Evolutionary conservation across 1,139 yeast genomes (phyloP), one percentile per base, ranked within the genome.

Genomic region (Kazachstania sp.): DNA sequence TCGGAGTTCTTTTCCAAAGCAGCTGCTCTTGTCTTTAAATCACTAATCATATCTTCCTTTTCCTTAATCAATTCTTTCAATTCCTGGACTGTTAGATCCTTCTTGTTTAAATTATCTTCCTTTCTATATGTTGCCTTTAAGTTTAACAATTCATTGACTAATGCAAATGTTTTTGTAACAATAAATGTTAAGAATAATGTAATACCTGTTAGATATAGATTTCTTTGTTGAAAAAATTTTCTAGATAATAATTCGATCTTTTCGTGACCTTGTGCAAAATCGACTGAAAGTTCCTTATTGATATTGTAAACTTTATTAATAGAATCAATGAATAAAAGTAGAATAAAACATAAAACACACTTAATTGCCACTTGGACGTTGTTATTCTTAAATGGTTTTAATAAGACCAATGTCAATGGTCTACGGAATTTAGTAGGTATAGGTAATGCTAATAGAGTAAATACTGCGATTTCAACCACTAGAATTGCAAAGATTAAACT

Each of bases 141-240:
- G 53, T 75, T 76, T 53, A 87, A 70, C 67, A 87, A 74, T 59
- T 86, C 95, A 46, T 81, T 81, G 32, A 87, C 95, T 63, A 90
- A 73, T 4, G 79, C 72, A 64, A 85, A 87, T n/a, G 96, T 88
- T 69, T 97, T 78, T 60, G 83, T 81, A 58, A 90, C 79, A 50
- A 88, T 83, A 61, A 88, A 74, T 1, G 96, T 86, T 63, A 92
- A 73, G 66, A 94, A 94, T 66, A 94, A 75, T 3, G 97, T 88
- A 69, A 90, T 88, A 1, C 99, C 99, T 59, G 97, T 87, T 51
- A 94, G 76, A 62, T 94, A 94, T 85, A 90, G 82, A 72, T 94
- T 94, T 71, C 99, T 81, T 71, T 94, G 98, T 19, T 97, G 87
- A 63, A 90, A 88, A 68, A 94, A 94, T 63, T 90, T 77, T 67